Evolutionary conservation across 306 rosid genomes (phyloP), one percentile per base, ranked within the genome.

Genomic region (Prunus mume): DNA sequence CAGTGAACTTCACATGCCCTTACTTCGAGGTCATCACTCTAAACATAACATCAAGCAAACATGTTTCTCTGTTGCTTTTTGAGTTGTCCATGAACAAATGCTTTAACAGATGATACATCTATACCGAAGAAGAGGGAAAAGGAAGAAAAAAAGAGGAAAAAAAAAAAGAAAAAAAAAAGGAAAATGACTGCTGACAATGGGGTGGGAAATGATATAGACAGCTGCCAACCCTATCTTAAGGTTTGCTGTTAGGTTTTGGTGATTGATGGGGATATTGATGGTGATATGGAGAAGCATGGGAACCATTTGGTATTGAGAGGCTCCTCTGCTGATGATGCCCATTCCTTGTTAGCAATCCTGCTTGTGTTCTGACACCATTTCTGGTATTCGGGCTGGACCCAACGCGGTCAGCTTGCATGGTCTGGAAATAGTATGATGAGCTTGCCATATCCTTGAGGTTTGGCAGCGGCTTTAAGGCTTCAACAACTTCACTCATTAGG

Each of bases 401-500:
- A 12, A 85, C 49, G 6, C 96, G 93, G 74, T 92, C 97, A 5
- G 85, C 85, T 78, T 89, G 89, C 90, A 91, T 86, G 22, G 96
- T 81, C 83, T 94, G 98, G 82, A 91, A 94, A 78, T 87, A 90
- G 70, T 94, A 94, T 3, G 97, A 94, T 51, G 97, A 91, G 86
- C 97, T 91, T 49, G 97, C 98, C 97, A 94, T 91, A 87, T 94
- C 98, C 86, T 91, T 94, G 10, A 94, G 97, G 86, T 85, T 89
- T 69, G 92, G 97, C 71, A 91, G 85, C 22, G 98, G 98, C 85
- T 89, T 94, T 56, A 94, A 83, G 76, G 86, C 96, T 83, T 94
- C 98, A 1, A 94, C 93, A 54, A 94, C 97, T 85, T 94, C 98
- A 60, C 93, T 90, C 98, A 94, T 94, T 5, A 88, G 77, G 46